Base-by-base conservation (phyloP, 306 rosid species). In the Trifolium subterraneum region DNA sequence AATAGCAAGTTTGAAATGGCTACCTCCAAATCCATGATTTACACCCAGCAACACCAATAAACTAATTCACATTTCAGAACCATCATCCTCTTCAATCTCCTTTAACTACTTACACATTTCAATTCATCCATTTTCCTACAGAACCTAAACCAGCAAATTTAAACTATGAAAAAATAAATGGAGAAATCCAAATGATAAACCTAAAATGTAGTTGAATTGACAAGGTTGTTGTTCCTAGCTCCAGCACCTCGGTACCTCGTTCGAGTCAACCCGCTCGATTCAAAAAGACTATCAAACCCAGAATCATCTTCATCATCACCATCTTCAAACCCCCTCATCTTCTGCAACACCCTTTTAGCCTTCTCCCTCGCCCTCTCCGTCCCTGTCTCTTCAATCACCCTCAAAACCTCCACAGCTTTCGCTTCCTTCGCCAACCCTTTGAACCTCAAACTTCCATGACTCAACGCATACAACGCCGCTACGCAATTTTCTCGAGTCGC, bases 361-460 rank as follows among this genome's bases (percentile, higher is more conserved):
- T 90, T 95, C 81, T 87, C 98, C 62, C 73, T 85, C 0, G 98
- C 99, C 42, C 99, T 80, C 48, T 87, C 97, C 4, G 92, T 92
- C 6, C 99, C 99, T 3, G 81, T 87, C 70, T 88, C 89, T 44
- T 88, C 97, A 3, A 95, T 54, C 70, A 79, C 89, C 80, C 83
- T 82, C 83, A 92, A 73, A 66, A 85, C 96, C 76, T 95, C 98
- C 45, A 77, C 87, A 22, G 91, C 97, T 38, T 84, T 83, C 3
- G 96, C 99, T 27, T 86, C 98, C 74, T 71, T 95, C 2, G 99
- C 99, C 84, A 95, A 38, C 45, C 93, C 99, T 7, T 79, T 78
- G 79, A 95, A 95, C 83, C 99, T 86, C 86, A 90, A 73, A 44
- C 93, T 88, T 5, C 98, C 87, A 10, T 90, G 98, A 73, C 99